phyloP scores from a whole-genome alignment of 2,329 filamentous ascomycete species.

The Cladophialophora carrionii region DNA sequence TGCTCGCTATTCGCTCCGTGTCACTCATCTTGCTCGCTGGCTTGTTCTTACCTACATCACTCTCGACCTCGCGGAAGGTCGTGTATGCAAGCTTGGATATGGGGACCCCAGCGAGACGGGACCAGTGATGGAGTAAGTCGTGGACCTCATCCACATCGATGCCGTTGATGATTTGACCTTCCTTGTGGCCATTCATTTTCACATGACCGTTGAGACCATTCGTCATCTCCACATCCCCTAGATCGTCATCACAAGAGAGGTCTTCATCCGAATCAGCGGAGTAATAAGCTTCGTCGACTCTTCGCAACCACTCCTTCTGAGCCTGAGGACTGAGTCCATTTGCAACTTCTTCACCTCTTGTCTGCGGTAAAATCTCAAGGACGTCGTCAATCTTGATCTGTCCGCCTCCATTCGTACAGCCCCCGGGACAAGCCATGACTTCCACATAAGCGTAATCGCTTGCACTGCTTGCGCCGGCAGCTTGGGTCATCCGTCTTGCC shows the following conservation, averaged over 20 bases:
- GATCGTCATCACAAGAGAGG: conserved; percentile 40
- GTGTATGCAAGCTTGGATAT: conserved; percentile 77
- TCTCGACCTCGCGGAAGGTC: conserved; percentile 88
- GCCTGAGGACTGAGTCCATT: conserved; percentile 59
- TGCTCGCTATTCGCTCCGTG: conserved; percentile 79
- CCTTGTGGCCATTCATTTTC: conserved; percentile 38
- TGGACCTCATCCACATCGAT: conserved; percentile 66
- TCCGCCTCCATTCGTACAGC: conserved; percentile 95
- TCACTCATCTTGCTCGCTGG: conserved; percentile 58
- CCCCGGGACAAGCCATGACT: conserved; percentile 99
- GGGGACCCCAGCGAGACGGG: conserved; percentile 68
- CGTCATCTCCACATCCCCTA: conserved; percentile 32
- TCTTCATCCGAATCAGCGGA: conserved; percentile 67
- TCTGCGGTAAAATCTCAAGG: conserved; percentile 39
- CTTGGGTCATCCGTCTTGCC: conserved; percentile 51
- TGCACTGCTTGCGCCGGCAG: conserved; percentile 41
- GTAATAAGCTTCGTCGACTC: conserved; percentile 88
- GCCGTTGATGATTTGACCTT: conserved; percentile 57
- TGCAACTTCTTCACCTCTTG: conserved; percentile 37
- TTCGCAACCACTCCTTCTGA: conserved; percentile 81
- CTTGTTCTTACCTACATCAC: conserved; percentile 80
- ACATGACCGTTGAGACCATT: conserved; percentile 40
- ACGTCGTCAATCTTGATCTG: conserved; percentile 91
- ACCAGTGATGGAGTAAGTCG: conserved; percentile 76
- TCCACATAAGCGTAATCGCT: conserved; percentile 90